Evolutionary conservation across 2,329 filamentous ascomycete species (phyloP).

Genomic region (Chrysoporthe cubensis): DNA sequence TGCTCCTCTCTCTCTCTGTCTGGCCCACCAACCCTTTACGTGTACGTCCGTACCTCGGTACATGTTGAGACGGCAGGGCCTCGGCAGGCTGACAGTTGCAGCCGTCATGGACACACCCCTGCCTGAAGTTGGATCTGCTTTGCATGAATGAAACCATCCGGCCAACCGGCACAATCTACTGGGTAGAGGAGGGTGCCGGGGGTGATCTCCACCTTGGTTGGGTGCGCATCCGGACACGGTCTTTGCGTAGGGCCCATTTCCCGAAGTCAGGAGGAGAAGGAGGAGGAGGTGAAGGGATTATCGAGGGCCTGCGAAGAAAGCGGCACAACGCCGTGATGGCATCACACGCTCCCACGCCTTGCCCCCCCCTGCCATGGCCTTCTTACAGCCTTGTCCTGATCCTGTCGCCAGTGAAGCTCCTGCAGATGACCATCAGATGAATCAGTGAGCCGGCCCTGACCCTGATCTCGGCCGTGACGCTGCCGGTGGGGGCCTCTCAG

Average conservation of each 20-base stretch:
- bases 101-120: background rate
- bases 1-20: background rate
- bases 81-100: conserved; percentile 2
- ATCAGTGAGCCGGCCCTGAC: conserved; percentile 3
- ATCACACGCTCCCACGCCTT: background rate
- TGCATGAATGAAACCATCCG: conserved; percentile 1
- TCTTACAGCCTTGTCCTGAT: background rate
- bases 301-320: background rate
- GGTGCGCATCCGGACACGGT: background rate
- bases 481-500: background rate
- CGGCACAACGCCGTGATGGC: background rate
- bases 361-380: background rate
- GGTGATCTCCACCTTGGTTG: conserved; percentile 1
- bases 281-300: background rate
- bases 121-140: background rate
- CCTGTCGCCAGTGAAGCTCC: background rate
- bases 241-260: background rate
- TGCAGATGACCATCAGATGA: background rate
- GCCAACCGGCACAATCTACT: background rate
- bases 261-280: background rate
- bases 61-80: background rate
- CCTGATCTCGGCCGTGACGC: background rate
- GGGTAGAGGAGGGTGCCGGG: conserved; percentile 1
- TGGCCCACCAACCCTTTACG: no score
- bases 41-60: background rate